Evolutionary conservation across 371 early-diverging fungal species (phyloP).

Genomic region (Mortierella sp.): DNA sequence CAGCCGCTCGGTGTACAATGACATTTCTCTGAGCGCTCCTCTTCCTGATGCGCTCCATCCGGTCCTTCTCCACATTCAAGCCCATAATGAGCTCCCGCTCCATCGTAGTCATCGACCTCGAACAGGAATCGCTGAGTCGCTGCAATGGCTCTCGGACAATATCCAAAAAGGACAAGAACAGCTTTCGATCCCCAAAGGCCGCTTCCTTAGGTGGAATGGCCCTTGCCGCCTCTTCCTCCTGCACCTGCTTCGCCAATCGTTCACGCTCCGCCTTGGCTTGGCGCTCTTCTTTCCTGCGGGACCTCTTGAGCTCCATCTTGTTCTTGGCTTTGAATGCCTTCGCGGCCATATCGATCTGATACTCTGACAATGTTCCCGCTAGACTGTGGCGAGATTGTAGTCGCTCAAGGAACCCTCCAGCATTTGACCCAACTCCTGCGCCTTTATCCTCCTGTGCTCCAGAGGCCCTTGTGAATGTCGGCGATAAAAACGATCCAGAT

Average conservation of each 20-base stretch:
- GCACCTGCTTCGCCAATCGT: conserved; percentile 30
- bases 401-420: neutral
- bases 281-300: conserved; percentile 54
- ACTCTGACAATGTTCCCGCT: conserved; percentile 16
- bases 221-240: conserved; percentile 25
- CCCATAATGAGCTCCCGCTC: conserved; percentile 61
- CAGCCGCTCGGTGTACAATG: conserved; percentile 31
- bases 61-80: conserved; percentile 63
- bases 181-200: conserved; percentile 63
- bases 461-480: neutral
- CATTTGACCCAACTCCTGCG: neutral
- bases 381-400: neutral
- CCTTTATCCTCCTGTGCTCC: neutral
- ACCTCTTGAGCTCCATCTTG: conserved; percentile 16
- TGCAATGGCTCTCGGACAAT: conserved; percentile 68
- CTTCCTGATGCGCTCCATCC: conserved; percentile 54
- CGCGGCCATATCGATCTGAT: conserved; percentile 30
- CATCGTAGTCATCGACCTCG: conserved; percentile 62
- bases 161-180: conserved; percentile 67
- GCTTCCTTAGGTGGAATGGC: conserved; percentile 60
- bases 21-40: conserved; percentile 36
- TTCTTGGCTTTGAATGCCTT: conserved; percentile 16
- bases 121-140: conserved; percentile 64
- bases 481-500: neutral
- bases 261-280: conserved; percentile 60